Evolutionary conservation across 805 yeast species (phyloP), one percentile per base, ranked within the genome.

Genomic region (Isabelozyma rhagii): DNA sequence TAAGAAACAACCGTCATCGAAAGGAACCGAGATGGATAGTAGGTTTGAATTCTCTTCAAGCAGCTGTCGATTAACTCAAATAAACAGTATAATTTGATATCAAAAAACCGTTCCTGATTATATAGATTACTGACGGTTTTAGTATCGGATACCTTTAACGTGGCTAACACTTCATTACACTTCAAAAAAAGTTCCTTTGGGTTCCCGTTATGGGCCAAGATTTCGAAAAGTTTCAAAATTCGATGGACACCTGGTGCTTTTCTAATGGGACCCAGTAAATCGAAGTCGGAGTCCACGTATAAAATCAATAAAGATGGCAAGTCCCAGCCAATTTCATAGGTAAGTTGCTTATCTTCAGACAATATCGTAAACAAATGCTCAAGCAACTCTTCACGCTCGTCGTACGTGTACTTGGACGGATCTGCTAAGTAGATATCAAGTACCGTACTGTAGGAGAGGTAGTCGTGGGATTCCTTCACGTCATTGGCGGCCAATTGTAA

Each of bases 281-380:
- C 56, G 44, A 50, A 61, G 52, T 57, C 68, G 49, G 61, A 69
- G 52, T 71, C 82, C 58, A 85, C 62, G 62, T 77, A 87, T 8
- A 74, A 73, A 43, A 89, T 59, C 6, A 92, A 55, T 46, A 88
- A 67, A 31, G 77, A 78, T 0, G 97, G 97, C n/a, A 92, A 62
- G 64, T 92, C 97, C 97, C 97, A 92, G 2, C 96, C 96, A 52
- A 91, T 82, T 55, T 85, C 87, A 42, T 78, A 74, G 0, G 83
- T 72, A 29, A 89, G 66, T 9, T 75, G 77, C 14, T 75, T 71
- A 60, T 86, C 64, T 0, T 61, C 66, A 3, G 47, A 41, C 31
- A 89, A 64, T 0, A 82, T 68, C 0, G 67, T 70, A 9, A 66
- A 55, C 11, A 91, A 55, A 3, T 71, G 67, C 0, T 61, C 66